phyloP scores from a whole-genome alignment of 306 rosid genomes.

The Dryas drummondii region DNA sequence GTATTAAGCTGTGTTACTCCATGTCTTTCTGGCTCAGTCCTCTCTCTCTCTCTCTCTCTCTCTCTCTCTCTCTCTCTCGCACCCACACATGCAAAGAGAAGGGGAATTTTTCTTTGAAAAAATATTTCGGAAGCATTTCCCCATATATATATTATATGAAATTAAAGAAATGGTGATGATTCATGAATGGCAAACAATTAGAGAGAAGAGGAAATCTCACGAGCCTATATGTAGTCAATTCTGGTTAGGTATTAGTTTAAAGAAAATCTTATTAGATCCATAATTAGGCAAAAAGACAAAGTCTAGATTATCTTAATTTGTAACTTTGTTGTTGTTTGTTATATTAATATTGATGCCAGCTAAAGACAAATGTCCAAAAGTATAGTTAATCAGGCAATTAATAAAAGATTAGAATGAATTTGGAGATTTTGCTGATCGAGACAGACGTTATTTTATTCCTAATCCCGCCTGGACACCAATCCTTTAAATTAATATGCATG shows the following conservation, averaged over 20 bases:
- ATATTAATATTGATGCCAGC: constrained; percentile 17
- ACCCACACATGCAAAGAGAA: no score
- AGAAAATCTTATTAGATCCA: constrained; percentile 27
- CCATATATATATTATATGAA: no score
- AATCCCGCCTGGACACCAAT: constrained; percentile 10
- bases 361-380: constrained; percentile 14
- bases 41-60: no score
- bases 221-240: constrained; percentile 28
- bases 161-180: neutral
- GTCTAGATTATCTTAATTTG: constrained; percentile 18
- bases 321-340: neutral
- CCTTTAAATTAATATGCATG: constrained; percentile 8
- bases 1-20: no score
- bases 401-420: neutral
- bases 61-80: no score
- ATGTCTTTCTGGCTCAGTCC: no score
- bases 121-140: no score
- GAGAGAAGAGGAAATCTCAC: constrained; percentile 29
- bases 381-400: neutral
- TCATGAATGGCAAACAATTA: neutral
- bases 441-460: neutral
- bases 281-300: constrained; percentile 41
- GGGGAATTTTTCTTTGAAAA: no score
- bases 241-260: constrained; percentile 28
- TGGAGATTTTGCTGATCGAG: neutral